phyloP scores from a whole-genome alignment of 495 filamentous ascomycete species.

The Cairneyella variabilis region DNA sequence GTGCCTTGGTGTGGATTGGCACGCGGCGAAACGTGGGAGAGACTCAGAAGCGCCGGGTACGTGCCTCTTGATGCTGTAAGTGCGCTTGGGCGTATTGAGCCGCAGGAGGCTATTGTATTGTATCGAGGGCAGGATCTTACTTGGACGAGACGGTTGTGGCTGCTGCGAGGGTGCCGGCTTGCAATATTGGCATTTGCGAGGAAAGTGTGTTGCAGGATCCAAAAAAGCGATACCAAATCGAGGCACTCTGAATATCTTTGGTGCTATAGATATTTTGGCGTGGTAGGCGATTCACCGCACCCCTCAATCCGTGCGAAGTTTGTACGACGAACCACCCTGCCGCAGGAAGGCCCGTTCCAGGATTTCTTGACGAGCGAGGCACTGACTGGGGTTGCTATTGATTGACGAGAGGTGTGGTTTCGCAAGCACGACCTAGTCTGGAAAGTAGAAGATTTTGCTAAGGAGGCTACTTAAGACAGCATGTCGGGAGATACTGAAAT shows the following conservation, averaged over 20 bases:
- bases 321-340: constrained; percentile 22
- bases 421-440: constrained; percentile 16
- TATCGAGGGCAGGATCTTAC: not conserved
- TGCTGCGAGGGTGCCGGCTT: not conserved
- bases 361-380: constrained; percentile 10
- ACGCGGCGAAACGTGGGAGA: constrained; percentile 25
- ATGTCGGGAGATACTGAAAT: constrained; percentile 29
- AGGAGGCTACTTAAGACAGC: constrained; percentile 23
- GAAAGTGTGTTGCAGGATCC: not conserved
- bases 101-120: not conserved
- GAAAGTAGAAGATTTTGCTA: not conserved
- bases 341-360: constrained; percentile 5
- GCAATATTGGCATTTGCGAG: not conserved
- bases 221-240: no score
- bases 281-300: constrained; percentile 11
- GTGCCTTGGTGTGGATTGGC: constrained; percentile 24
- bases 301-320: constrained; percentile 4
- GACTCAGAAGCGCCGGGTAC: constrained; percentile 17
- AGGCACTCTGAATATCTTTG: no score
- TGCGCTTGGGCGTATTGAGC: constrained; percentile 6
- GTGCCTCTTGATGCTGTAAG: constrained; percentile 2
- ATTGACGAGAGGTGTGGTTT: constrained; percentile 25
- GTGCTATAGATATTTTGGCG: no score
- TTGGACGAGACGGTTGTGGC: constrained; percentile 1
- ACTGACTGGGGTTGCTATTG: constrained; percentile 18